Percentiles rank a stretch among this genome's conserved stretches.
Conservation (phyloP, 2,329 filamentous ascomycete genomes). For the Penicillium concentricum region DNA sequence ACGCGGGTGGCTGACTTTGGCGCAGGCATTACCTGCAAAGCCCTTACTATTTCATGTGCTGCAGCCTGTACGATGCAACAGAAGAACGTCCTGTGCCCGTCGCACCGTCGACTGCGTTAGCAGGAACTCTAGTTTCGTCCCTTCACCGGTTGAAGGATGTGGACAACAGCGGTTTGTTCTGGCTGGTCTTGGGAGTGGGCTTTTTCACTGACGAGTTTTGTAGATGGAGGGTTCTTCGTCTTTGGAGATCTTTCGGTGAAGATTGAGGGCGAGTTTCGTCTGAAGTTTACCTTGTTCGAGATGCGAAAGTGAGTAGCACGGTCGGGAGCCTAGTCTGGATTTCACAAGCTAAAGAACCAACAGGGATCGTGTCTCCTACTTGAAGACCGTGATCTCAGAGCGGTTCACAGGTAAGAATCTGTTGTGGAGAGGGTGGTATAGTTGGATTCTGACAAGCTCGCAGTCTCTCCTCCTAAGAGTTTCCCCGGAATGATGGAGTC, state of each 20-base stretch:
- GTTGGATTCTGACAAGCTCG: slow-evolving; percentile 12
- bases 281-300: slow-evolving; percentile 78
- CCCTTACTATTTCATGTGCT: slow-evolving; percentile 64
- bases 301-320: slow-evolving; percentile 55
- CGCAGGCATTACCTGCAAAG: slow-evolving; percentile 61
- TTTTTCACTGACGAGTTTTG: slow-evolving; percentile 1
- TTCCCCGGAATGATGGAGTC: slow-evolving; percentile 81
- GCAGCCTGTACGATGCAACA: slow-evolving; percentile 53
- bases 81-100: slow-evolving; percentile 46
- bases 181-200: background rate
- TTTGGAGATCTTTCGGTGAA: slow-evolving; percentile 84
- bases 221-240: slow-evolving; percentile 83
- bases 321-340: background rate
- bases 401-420: slow-evolving; percentile 62
- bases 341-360: slow-evolving; percentile 17
- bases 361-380: slow-evolving; percentile 49
- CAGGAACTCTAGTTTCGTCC: slow-evolving; percentile 75
- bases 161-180: slow-evolving; percentile 58
- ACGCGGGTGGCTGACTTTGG: slow-evolving; percentile 14
- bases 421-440: background rate
- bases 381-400: slow-evolving; percentile 60
- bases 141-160: slow-evolving; percentile 78
- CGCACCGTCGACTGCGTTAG: slow-evolving; percentile 55
- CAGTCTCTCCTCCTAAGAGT: slow-evolving; percentile 57
- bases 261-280: slow-evolving; percentile 67